Evolutionary conservation across 305 asterid genomes (phyloP), one percentile per base, ranked within the genome.

Genomic region (Solanum aculeatissimum): DNA sequence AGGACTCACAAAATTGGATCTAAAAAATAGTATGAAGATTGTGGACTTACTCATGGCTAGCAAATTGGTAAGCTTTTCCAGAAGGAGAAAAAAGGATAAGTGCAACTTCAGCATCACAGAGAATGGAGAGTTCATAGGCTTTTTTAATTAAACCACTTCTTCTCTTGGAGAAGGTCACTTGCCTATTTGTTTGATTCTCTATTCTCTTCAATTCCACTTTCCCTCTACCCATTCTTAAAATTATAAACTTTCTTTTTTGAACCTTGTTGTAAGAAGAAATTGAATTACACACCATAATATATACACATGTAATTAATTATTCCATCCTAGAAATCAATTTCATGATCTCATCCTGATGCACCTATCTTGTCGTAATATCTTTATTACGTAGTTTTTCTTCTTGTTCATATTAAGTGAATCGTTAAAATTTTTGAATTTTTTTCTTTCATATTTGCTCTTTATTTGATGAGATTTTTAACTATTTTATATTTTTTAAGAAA

Each of bases 131-230:
- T 10, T 77, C 82, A 77, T 2, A 29, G 2, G 82, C 82, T 51
- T 77, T 77, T 51, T 77, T 77, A 77, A 77, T 7, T 77, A 77
- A 77, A 4, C 82, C 82, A 27, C 1, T 51, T 77, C 82, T 51
- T 77, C 82, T 77, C 29, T 77, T 77, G 12, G 93, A 91, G 86
- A 91, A 90, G 16, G 92, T 91, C 1, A 92, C 93, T 84, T 91
- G 95, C 75, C 95, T 90, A 72, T 86, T 92, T 55, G 92, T 86
- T 2, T 91, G 89, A 65, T 92, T 92, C 83, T 91, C 95, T 4
- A 92, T 92, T 86, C 93, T 90, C 87, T 92, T 92, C 83, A 92
- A 23, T 85, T 91, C 94, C 12, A 92, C 93, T 87, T 92, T 92
- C 21, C 95, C 95, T 86, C 95, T 91, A 72, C 95, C 95, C 95